Evolutionary conservation across 2,329 filamentous ascomycete species (phyloP).

Genomic region (Cryphonectria parasitica): DNA sequence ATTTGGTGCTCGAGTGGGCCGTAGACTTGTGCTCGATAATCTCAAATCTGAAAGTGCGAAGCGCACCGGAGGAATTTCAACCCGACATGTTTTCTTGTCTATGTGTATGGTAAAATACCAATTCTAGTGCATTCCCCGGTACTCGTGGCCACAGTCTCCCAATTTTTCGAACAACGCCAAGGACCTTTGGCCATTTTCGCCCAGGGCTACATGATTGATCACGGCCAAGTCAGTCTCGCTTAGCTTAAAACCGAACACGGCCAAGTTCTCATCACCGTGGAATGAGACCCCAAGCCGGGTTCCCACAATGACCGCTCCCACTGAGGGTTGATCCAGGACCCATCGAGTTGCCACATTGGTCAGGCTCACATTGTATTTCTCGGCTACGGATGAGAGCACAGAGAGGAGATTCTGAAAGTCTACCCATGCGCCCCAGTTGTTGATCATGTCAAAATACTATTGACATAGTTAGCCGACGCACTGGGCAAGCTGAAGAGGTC

Average conservation of each 20-base stretch:
- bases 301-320: conserved; percentile 42
- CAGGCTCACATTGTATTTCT: conserved; percentile 32
- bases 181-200: conserved; percentile 27
- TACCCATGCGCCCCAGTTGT: conserved; percentile 37
- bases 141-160: conserved; percentile 41
- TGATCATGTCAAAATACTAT: conserved; percentile 39
- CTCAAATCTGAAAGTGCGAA: too few relatives aligned
- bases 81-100: too few relatives aligned
- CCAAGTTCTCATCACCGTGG: conserved; percentile 37
- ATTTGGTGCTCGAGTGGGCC: too few relatives aligned
- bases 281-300: conserved; percentile 37
- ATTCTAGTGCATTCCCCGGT: conserved; percentile 35
- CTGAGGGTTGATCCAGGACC: conserved; percentile 39
- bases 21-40: too few relatives aligned
- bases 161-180: conserved; percentile 33
- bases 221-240: conserved; percentile 33
- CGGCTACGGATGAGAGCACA: conserved; percentile 31
- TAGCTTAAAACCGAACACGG: conserved; percentile 34
- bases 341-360: conserved; percentile 40
- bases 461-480: not conserved
- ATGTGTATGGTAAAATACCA: too few relatives aligned
- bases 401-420: conserved; percentile 37
- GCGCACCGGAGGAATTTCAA: too few relatives aligned
- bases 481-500: too few relatives aligned
- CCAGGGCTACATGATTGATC: conserved; percentile 35